A percentile compares a stretch with the other conserved stretches of the same genome.
Evolutionary conservation across 345 rosid species (phyloP).

Genomic region (Garcia nutans): DNA sequence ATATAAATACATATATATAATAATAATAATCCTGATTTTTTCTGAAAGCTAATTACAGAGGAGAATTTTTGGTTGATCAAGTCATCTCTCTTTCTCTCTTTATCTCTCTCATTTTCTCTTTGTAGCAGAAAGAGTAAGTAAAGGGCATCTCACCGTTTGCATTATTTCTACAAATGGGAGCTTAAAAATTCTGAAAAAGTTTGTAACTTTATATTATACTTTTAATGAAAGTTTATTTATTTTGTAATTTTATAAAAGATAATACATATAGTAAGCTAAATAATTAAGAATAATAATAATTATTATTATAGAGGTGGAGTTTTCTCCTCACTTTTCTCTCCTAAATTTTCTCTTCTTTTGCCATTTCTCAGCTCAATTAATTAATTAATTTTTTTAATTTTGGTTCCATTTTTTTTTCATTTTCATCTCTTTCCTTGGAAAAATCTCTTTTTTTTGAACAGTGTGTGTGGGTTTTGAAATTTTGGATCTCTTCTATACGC

Average conservation of each 20-base stretch:
- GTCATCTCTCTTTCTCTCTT: not conserved
- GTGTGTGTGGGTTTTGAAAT: not conserved
- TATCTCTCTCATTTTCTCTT: no score
- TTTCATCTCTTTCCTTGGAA: not conserved
- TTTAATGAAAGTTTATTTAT: no score
- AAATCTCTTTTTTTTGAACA: constrained; percentile 2
- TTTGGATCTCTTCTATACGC: constrained; percentile 32
- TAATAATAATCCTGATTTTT: not conserved
- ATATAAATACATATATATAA: no score
- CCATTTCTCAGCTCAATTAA: constrained; percentile 27
- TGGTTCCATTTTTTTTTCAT: not conserved
- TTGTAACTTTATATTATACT: no score
- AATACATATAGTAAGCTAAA: not conserved
- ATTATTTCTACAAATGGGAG: not conserved
- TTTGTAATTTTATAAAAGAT: not conserved
- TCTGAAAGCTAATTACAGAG: no score
- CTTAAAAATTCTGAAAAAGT: no score
- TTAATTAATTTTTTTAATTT: not conserved
- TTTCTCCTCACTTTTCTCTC: constrained; percentile 38
- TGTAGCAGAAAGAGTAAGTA: not conserved
- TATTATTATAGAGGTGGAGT: constrained; percentile 19
- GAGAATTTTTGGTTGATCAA: constrained; percentile 10
- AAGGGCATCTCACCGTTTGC: not conserved
- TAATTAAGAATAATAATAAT: not conserved
- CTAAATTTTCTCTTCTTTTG: constrained; percentile 35